Base-by-base conservation (phyloP, 1,139 yeast genomes). In the Taiozyma sp. region DNA sequence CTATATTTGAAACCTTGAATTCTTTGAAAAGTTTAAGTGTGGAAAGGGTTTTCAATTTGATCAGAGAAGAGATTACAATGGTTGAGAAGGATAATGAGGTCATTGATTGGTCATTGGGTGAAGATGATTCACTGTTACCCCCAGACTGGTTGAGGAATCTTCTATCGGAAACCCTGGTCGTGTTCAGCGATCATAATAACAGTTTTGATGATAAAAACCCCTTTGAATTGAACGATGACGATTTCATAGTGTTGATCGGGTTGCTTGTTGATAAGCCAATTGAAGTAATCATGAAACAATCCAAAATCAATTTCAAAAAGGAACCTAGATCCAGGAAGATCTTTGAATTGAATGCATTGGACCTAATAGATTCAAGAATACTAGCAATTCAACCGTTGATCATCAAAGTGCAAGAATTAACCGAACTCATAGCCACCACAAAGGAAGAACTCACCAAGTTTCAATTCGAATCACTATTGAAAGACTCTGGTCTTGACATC, bases 61-160 rank as follows among this genome's bases (percentile, higher is more conserved):
- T 80, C 5, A 68, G 69, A 8, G 70, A 71, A 48, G 71, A 72
- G 49, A 64, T 80, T 42, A 70, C 73, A 50, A 69, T 68, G 59
- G 74, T 80, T 3, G 73, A 73, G 64, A 54, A 68, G 22, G 58
- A 55, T 9, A 51, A 54, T 8, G 68, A 65, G 14, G 35, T 34
- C 3, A 43, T 22, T 6, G 55, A 50, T 5, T 55, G 60, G 58
- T 46, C 49, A 13, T 22, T 57, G 11, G 53, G 53, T 3, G 66
- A 71, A 2, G 66, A 71, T 52, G 70, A 71, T 43, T 83, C 80
- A 48, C 69, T 85, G 46, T 76, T 83, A 53, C 79, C 89, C 9
- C 91, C 93, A 0, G 89, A 84, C 56, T 86, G 93, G 95, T 66
- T 85, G 16, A 71, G 79, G 46, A 83, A 80, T 8, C 81, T 79